Base-by-base conservation (phyloP, 495 filamentous ascomycete species). In the Aspergillus indologenus region DNA sequence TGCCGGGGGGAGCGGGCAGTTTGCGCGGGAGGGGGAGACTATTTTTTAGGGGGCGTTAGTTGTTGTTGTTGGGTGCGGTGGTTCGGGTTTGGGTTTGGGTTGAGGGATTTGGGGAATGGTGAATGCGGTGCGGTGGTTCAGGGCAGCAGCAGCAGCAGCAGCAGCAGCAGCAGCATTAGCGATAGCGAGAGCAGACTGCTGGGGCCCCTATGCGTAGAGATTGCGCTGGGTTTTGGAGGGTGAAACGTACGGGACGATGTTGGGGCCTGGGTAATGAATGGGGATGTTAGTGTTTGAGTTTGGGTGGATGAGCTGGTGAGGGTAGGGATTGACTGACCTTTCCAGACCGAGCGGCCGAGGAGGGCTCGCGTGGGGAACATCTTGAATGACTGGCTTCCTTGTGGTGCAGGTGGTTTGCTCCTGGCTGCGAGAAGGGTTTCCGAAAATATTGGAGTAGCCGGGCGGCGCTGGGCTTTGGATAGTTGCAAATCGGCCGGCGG, bases 281-380 rank as follows among this genome's bases (percentile, higher is more conserved):
- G n/a, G n/a, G n/a, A n/a, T n/a, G n/a, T n/a, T n/a, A n/a, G n/a
- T n/a, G n/a, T 1, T 8, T 22, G 5, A 0, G 0, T 14, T 29
- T 54, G 57, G 44, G 53, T 51, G 52, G 18, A 8, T 51, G 42
- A 0, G 23, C 1, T 51, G 11, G 20, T 43, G 31, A 9, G 5
- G 1, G 17, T 1, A 48, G 1, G 12, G 45, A 8, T 9, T 50
- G 18, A 22, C 71, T 56, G 72, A 88, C 87, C 87, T 79, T 90
- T 90, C 87, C 87, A 90, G 54, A 88, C 84, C 46, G 87, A 90
- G n/a, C 87, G 83, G 63, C 75, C 78, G 21, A 83, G 69, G 4
- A 89, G 81, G 59, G 75, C 79, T 54, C 81, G 76, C 49, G 86
- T 87, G 34, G 82, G 75, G 71, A 82, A 75, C 86, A 89, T 90